A percentile compares a stretch with the other conserved stretches of the same genome.
phyloP scores from a whole-genome alignment of 495 filamentous ascomycete genomes.

The Hypoxylon subgilvum region DNA sequence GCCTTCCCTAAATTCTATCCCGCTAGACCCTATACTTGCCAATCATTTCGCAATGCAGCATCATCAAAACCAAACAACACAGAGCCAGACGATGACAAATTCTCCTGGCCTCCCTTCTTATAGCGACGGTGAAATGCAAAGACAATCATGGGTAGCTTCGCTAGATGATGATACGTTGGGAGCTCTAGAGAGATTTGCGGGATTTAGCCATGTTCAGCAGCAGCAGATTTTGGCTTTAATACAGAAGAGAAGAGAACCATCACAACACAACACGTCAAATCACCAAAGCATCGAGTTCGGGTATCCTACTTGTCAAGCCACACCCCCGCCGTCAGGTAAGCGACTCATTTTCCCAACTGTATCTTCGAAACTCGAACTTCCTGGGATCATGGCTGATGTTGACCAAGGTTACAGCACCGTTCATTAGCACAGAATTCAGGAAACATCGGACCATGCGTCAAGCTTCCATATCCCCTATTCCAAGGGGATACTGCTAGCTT shows the following conservation, averaged over 20 bases:
- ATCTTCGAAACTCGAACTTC: neutral
- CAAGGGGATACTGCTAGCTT: constrained; percentile 11
- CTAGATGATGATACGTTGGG: constrained; percentile 31
- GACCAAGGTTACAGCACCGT: constrained; percentile 10
- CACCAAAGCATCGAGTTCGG: constrained; percentile 23
- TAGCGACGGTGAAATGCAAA: constrained; percentile 18
- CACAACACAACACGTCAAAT: constrained; percentile 12
- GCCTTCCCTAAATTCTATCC: constrained; percentile 29
- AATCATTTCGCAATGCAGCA: constrained; percentile 17
- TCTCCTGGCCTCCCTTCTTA: constrained; percentile 2
- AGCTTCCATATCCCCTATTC: constrained; percentile 25
- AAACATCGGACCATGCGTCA: constrained; percentile 29
- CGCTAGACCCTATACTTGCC: constrained; percentile 29
- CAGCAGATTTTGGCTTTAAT: constrained; percentile 32
- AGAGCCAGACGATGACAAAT: constrained; percentile 2
- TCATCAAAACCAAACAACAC: constrained; percentile 11
- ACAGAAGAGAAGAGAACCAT: constrained; percentile 32
- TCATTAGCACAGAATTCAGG: constrained; percentile 22
- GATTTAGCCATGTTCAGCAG: constrained; percentile 33
- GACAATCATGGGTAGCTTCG: constrained; percentile 26
- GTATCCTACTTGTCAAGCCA: constrained; percentile 24
- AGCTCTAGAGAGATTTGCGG: constrained; percentile 35
- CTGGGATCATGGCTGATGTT: too few species aligned
- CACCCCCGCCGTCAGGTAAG: constrained; percentile 35
- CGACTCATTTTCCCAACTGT: neutral